Percentiles rank a stretch among this genome's conserved stretches.
phyloP scores from a whole-genome alignment of 805 yeast species.

The Candida golubevii region DNA sequence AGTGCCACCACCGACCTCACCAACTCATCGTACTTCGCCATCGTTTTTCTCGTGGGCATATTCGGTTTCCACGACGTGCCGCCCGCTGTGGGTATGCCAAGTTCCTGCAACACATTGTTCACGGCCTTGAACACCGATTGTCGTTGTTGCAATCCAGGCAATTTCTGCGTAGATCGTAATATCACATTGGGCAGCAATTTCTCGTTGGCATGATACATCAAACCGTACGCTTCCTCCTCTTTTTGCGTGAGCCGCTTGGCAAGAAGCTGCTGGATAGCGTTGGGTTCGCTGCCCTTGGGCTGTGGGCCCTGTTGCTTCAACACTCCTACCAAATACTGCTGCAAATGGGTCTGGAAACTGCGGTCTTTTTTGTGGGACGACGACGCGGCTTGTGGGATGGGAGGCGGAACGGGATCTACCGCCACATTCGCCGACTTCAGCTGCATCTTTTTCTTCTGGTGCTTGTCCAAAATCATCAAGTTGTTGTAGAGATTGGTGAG shows the following conservation, averaged over 20 bases:
- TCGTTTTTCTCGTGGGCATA: conserved; percentile 79
- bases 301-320: conserved; percentile 30
- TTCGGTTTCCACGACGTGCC: conserved; percentile 62
- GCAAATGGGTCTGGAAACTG: conserved; percentile 42
- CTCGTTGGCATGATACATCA: conserved; percentile 67
- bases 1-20: conserved; percentile 65
- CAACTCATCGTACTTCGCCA: conserved; percentile 71
- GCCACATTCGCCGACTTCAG: conserved; percentile 29
- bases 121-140: conserved; percentile 74
- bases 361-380: conserved; percentile 41
- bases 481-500: conserved; percentile 80
- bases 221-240: conserved; percentile 83
- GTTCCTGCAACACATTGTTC: conserved; percentile 66
- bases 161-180: conserved; percentile 60
- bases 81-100: conserved; percentile 63
- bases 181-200: conserved; percentile 75
- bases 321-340: conserved; percentile 38
- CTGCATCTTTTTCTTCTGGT: conserved; percentile 49
- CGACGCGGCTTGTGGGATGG: conserved; percentile 50
- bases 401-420: conserved; percentile 52
- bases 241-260: conserved; percentile 59
- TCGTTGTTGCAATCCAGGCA: conserved; percentile 48
- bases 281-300: conserved; percentile 33
- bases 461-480: conserved; percentile 65
- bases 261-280: conserved; percentile 40